phyloP scores from a whole-genome alignment of 2,329 filamentous ascomycete species.

The Sphaerostilbella broomeana region DNA sequence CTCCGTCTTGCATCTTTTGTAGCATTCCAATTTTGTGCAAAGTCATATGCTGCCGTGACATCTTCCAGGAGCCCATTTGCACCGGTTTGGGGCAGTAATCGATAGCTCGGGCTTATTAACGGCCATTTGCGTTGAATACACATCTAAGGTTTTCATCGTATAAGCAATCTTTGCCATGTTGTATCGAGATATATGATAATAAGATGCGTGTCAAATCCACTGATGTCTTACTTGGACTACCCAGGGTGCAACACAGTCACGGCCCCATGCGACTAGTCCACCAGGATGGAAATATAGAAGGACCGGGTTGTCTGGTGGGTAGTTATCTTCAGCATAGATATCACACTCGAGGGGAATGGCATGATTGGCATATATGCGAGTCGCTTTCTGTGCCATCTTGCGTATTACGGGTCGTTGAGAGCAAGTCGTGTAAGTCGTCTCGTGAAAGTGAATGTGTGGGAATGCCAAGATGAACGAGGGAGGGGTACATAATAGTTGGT shows the following conservation, averaged over 20 bases:
- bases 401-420: neutral
- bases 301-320: constrained; percentile 21
- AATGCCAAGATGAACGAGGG: no score
- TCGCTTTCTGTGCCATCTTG: constrained; percentile 23
- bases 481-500: no score
- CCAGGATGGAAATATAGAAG: constrained; percentile 33
- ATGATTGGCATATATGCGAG: constrained; percentile 25
- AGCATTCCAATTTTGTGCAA: constrained; percentile 21
- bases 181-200: neutral
- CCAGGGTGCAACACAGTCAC: constrained; percentile 29
- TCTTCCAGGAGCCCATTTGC: constrained; percentile 25
- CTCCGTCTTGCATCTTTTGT: constrained; percentile 13
- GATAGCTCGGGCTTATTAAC: constrained; percentile 30
- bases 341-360: constrained; percentile 30
- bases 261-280: constrained; percentile 27
- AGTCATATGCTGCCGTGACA: constrained; percentile 25
- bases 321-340: constrained; percentile 24
- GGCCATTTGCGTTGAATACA: constrained; percentile 28
- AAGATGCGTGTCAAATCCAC: neutral
- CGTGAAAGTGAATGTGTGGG: no score
- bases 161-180: neutral
- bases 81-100: constrained; percentile 28
- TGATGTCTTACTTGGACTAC: constrained; percentile 27
- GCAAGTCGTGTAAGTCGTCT: no score
- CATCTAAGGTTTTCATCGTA: constrained; percentile 14